Evolutionary conservation across 345 rosid genomes (phyloP), one percentile per base, ranked within the genome.

Genomic region (Orychophragmus violaceus): DNA sequence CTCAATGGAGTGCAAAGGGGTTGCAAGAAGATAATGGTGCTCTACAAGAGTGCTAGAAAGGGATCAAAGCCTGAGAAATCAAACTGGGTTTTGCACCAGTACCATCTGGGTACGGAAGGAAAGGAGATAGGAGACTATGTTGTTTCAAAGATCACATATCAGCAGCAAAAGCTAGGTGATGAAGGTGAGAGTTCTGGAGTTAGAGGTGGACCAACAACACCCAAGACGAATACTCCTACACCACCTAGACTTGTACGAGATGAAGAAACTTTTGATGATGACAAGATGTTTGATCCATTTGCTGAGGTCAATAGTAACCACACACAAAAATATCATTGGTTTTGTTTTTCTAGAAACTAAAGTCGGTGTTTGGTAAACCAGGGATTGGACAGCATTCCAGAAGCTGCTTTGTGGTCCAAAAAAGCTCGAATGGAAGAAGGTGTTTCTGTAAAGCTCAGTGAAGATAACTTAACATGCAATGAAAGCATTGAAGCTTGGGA

Each of bases 11-110:
- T 81, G 44, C 87, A 70, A 1, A 83, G 68, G 65, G 99, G 97
- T 8, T 91, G 89, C 59, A 89, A 87, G 82, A 94, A 94, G 75
- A 85, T 90, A 35, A 84, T 94, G 99, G 96, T 94, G 69, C 96
- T 94, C 1, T 91, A 94, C 69, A 84, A 78, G 76, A 79, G 82
- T 59, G 76, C 93, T 32, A 83, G 81, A 78, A 87, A 81, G 55
- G 93, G 96, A 9, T 55, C 67, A 14, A 94, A 87, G 70, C 86
- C 95, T 0, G 83, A 81, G 55, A 94, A 90, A 70, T 75, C 89
- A 57, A 83, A 82, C 41, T 94, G 99, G 99, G 96, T 85, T 5
- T 80, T 88, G 79, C 93, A 88, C 72, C 99, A 94, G 41, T 94
- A 84, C 79, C 97, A 90, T 84, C 78, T 94, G 13, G 99, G 97